Conservation (phyloP, 73 alveolate species). For the Blepharisma japonicum region DNA sequence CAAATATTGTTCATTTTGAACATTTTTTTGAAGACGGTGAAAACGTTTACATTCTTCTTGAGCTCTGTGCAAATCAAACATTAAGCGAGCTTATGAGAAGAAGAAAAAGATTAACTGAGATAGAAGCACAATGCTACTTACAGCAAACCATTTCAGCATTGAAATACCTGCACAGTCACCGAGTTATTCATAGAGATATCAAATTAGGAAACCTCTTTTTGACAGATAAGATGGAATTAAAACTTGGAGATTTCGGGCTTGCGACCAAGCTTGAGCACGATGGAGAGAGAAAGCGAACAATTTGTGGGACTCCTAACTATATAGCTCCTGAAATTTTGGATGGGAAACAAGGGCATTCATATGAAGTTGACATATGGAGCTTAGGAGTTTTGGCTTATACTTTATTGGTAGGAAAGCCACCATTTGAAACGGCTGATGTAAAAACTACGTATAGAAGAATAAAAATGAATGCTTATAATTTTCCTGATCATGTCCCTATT, state of each 20-base stretch:
- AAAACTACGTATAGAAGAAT: slow-evolving; percentile 68
- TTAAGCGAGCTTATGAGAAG: slow-evolving; percentile 86
- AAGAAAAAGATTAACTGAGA: slow-evolving; percentile 82
- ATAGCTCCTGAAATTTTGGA: slow-evolving; percentile 88
- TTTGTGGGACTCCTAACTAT: slow-evolving; percentile 92
- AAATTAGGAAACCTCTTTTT: slow-evolving; percentile 87
- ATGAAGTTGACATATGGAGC: slow-evolving; percentile 79
- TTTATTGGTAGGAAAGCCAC: slow-evolving; percentile 58
- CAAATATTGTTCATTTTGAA: slow-evolving; percentile 87
- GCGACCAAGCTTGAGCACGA: slow-evolving; percentile 94
- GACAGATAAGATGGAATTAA: slow-evolving; percentile 66
- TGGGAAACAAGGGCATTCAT: slow-evolving; percentile 62
- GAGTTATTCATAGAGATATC: slow-evolving; percentile 79
- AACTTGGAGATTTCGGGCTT: slow-evolving; percentile 89
- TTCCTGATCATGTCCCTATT: slow-evolving; percentile 74
- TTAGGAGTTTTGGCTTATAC: slow-evolving; percentile 76
- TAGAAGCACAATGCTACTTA: slow-evolving; percentile 86
- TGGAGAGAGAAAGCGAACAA: slow-evolving; percentile 83
- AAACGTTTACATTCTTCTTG: slow-evolving; percentile 81
- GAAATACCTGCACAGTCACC: slow-evolving; percentile 54
- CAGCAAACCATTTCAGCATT: slow-evolving; percentile 75
- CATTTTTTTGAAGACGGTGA: slow-evolving; percentile 94
- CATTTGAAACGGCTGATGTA: slow-evolving; percentile 64
- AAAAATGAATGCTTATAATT: slow-evolving; percentile 43
- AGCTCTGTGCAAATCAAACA: slow-evolving; percentile 76